These are phyloP conservation scores for Lithohypha guttulata DNA, from an alignment of 2,329 filamentous ascomycete genomes.

Conservation along the genomic window DNA sequence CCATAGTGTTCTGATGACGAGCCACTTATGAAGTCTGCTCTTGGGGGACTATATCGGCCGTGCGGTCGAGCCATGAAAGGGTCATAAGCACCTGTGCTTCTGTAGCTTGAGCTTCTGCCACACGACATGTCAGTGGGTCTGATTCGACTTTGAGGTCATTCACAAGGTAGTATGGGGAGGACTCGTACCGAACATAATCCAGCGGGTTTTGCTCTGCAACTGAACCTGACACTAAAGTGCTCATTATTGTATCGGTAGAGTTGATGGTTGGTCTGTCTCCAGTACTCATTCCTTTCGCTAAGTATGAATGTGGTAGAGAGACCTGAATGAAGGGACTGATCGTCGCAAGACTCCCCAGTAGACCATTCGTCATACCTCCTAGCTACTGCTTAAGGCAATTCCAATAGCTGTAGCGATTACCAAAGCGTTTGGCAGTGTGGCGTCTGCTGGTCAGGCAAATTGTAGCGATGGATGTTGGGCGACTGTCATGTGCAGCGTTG, in stretches of 20 bases:
- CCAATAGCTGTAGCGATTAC: not conserved
- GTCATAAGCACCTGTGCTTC: not conserved
- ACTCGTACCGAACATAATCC: conserved; percentile 4
- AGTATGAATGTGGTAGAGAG: too few relatives aligned
- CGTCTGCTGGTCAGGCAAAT: not conserved
- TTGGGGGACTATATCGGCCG: conserved; percentile 2
- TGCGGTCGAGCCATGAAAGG: conserved; percentile 1
- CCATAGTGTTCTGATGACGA: not conserved
- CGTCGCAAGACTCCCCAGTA: conserved; percentile 3
- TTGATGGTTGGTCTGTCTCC: not conserved
- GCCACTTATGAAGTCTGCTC: not conserved
- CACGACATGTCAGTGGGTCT: too few relatives aligned
- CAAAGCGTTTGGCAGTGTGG: not conserved
- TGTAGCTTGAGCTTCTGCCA: not conserved
- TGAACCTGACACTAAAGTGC: conserved; percentile 2
- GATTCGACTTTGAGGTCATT: too few relatives aligned
- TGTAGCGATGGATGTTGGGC: not conserved
- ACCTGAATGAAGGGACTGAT: conserved; percentile 6
- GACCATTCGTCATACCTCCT: conserved; percentile 4
- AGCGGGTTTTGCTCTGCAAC: conserved; percentile 1
- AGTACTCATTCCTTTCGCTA: too few relatives aligned
- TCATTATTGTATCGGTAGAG: conserved; percentile 2
- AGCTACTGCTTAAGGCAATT: not conserved
- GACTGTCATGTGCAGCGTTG: not conserved
- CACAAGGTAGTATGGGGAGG: too few relatives aligned